These are phyloP conservation scores for Borealophlyctis nickersoniae DNA, from an alignment of 192 early-diverging fungal genomes.

Conservation along the genomic window DNA sequence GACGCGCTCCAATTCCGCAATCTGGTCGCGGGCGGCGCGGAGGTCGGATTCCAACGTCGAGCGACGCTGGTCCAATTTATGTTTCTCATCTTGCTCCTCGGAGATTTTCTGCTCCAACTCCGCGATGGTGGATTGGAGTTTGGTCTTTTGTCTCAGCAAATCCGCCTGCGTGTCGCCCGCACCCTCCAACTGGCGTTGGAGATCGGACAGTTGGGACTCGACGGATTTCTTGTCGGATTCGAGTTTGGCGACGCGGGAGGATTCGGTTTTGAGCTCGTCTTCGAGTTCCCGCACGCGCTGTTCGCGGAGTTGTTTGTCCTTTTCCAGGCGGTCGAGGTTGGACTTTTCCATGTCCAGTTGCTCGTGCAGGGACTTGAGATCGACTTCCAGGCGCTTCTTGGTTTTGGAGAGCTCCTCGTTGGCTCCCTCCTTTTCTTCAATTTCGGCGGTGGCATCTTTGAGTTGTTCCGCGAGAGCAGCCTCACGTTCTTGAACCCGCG, in stretches of 20 bases:
- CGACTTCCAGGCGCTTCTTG: constrained; percentile 40
- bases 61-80: constrained; percentile 34
- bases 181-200: constrained; percentile 41
- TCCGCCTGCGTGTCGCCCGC: constrained; percentile 45
- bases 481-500: constrained; percentile 73
- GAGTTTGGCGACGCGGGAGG: constrained; percentile 32
- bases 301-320: constrained; percentile 49
- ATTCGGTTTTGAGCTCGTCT: constrained; percentile 40
- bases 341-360: constrained; percentile 31
- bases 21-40: constrained; percentile 22
- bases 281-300: constrained; percentile 49
- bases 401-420: constrained; percentile 39
- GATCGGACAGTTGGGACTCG: constrained; percentile 40
- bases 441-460: constrained; percentile 32
- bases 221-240: constrained; percentile 45
- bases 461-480: constrained; percentile 48
- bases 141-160: constrained; percentile 43
- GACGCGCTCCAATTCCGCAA: constrained; percentile 36
- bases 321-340: constrained; percentile 48
- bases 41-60: constrained; percentile 40
- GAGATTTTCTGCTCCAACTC: constrained; percentile 49
- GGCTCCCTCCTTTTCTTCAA: constrained; percentile 48
- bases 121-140: constrained; percentile 39
- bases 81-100: constrained; percentile 39
- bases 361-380: constrained; percentile 30